Evolutionary conservation across 768 basidiomycete genomes (phyloP).

Genomic region (Coprinopsis sp.): DNA sequence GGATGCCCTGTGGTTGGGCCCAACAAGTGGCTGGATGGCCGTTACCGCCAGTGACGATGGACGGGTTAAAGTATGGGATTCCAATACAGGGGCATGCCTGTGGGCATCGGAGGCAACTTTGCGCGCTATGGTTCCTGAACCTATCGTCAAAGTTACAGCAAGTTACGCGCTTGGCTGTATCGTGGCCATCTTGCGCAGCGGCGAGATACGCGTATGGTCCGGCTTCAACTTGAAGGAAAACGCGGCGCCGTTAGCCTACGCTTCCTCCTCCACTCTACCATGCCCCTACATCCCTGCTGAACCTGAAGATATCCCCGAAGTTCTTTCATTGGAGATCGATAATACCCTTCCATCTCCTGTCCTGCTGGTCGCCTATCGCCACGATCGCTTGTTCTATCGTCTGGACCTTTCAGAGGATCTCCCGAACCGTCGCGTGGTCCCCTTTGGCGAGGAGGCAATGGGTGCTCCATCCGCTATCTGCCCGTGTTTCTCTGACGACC

Average conservation of each 20-base stretch:
- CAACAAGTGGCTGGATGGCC: constrained; percentile 22
- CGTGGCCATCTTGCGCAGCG: constrained; percentile 49
- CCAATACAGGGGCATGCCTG: constrained; percentile 45
- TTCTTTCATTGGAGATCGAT: constrained; percentile 25
- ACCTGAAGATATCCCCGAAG: constrained; percentile 9
- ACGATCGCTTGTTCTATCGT: constrained; percentile 51
- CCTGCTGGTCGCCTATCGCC: constrained; percentile 49
- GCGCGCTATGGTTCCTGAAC: constrained; percentile 37
- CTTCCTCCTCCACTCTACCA: not conserved
- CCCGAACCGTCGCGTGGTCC: constrained; percentile 26
- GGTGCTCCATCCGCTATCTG: constrained; percentile 47
- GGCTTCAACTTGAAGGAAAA: constrained; percentile 28
- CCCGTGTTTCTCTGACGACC: constrained; percentile 42
- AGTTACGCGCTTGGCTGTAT: constrained; percentile 34
- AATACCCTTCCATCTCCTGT: constrained; percentile 19
- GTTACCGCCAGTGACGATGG: constrained; percentile 62
- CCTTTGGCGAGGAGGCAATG: constrained; percentile 50
- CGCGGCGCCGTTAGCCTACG: not conserved
- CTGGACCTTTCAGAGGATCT: constrained; percentile 29
- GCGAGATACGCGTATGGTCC: constrained; percentile 54
- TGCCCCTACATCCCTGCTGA: constrained; percentile 4
- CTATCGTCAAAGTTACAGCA: constrained; percentile 47
- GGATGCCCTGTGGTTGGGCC: constrained; percentile 49
- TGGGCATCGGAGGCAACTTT: constrained; percentile 54
- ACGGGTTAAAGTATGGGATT: constrained; percentile 69